phyloP scores from a whole-genome alignment of 2,329 filamentous ascomycete species.

The Aspergillus arachidicola region DNA sequence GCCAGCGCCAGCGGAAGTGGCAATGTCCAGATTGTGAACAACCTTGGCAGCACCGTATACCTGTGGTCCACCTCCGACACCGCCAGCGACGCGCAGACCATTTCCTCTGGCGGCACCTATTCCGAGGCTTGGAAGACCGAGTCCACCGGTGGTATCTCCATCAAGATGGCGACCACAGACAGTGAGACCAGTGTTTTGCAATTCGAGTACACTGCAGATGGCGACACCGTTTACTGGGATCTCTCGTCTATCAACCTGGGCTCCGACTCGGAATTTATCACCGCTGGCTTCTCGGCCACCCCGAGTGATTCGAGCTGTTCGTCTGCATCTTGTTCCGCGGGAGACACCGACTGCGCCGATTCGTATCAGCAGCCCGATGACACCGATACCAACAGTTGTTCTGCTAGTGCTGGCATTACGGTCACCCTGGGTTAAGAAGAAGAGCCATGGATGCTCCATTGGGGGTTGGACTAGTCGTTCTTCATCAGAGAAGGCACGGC shows the following conservation, averaged over 20 bases:
- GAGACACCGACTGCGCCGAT: conserved; percentile 26
- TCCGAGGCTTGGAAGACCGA: conserved; percentile 32
- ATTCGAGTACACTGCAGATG: conserved; percentile 35
- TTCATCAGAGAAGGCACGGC: neutral
- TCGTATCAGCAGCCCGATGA: conserved; percentile 34
- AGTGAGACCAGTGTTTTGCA: conserved; percentile 28
- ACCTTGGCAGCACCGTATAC: conserved; percentile 27
- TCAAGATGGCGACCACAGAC: conserved; percentile 31
- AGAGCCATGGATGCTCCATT: neutral
- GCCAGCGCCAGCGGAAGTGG: conserved; percentile 15
- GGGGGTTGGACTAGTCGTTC: neutral
- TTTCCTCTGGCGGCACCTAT: conserved; percentile 24
- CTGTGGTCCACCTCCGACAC: conserved; percentile 30
- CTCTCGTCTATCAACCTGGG: conserved; percentile 34
- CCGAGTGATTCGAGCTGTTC: conserved; percentile 26
- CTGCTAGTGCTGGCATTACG: conserved; percentile 35
- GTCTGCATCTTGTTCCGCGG: conserved; percentile 27
- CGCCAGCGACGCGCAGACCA: conserved; percentile 23
- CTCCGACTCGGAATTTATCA: conserved; percentile 23
- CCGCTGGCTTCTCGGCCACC: conserved; percentile 30
- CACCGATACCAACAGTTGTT: conserved; percentile 29
- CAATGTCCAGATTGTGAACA: conserved; percentile 31
- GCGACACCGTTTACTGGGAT: conserved; percentile 33
- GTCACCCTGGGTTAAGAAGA: conserved; percentile 34
- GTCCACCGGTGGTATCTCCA: conserved; percentile 35